phyloP scores from a whole-genome alignment of 768 basidiomycete species.

The Xerocomus spinulosus region DNA sequence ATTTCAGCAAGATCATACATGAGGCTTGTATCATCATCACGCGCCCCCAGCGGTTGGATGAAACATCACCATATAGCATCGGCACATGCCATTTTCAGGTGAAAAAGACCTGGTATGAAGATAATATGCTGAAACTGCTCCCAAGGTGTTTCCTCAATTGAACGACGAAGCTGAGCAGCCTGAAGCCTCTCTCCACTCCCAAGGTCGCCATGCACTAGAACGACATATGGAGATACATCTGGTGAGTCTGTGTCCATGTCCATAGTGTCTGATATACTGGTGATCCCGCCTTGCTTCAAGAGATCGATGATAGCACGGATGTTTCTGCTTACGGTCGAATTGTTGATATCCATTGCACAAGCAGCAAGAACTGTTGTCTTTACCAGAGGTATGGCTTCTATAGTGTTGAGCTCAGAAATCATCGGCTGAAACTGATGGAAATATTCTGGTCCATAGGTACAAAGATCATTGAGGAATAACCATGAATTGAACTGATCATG shows the following conservation, averaged over 20 bases:
- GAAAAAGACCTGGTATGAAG: constrained; percentile 30
- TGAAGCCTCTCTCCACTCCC: not conserved
- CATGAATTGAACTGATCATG: not conserved
- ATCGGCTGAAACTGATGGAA: not conserved
- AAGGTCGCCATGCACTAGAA: not conserved
- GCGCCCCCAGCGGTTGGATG: constrained; percentile 3
- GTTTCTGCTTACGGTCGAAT: constrained; percentile 4
- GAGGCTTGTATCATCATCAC: constrained; percentile 11
- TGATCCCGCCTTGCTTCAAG: not conserved
- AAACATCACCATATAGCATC: constrained; percentile 20
- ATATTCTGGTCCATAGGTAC: not conserved
- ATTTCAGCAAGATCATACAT: constrained; percentile 20
- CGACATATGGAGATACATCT: not conserved
- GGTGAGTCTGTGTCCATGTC: not conserved
- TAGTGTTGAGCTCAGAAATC: not conserved
- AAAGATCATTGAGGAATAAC: not conserved
- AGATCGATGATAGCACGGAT: not conserved
- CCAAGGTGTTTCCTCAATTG: constrained; percentile 14
- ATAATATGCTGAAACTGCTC: constrained; percentile 30
- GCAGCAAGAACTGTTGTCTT: constrained; percentile 1
- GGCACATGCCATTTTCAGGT: constrained; percentile 30
- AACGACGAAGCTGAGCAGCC: not conserved
- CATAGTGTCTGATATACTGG: no score
- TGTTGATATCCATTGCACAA: not conserved
- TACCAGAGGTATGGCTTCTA: not conserved